These are phyloP conservation scores for Paramecium sonneborni DNA, from an alignment of 73 alveolate genomes.

Conservation along the genomic window DNA sequence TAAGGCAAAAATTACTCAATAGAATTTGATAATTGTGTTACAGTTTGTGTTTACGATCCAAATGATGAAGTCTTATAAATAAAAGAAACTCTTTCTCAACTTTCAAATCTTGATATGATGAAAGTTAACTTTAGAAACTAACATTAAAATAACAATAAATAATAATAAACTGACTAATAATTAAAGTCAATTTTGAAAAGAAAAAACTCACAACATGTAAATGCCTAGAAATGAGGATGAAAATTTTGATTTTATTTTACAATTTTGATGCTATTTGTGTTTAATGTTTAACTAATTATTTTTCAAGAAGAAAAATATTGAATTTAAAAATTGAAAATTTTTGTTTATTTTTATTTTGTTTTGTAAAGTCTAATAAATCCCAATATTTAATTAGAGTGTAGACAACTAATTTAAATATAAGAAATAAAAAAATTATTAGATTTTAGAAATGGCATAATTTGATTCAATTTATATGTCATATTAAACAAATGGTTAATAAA, in stretches of 20 bases:
- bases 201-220: background rate
- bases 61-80: background rate
- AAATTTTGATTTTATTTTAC: background rate
- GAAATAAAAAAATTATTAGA: background rate
- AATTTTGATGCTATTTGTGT: background rate
- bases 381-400: no score
- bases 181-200: background rate
- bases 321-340: no score
- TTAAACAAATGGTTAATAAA: background rate
- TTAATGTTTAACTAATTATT: background rate
- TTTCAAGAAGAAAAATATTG: no score
- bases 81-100: constrained; percentile 20
- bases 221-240: background rate
- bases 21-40: background rate
- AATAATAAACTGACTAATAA: background rate
- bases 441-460: background rate
- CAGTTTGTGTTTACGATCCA: constrained; percentile 36
- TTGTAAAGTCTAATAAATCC: no score
- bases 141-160: background rate
- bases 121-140: background rate
- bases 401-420: no score
- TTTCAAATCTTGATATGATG: background rate
- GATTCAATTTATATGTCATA: background rate
- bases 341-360: no score
- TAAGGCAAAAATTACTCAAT: background rate